Conservation (phyloP, 2,329 filamentous ascomycete genomes). For the Niveomyces coronatus region DNA sequence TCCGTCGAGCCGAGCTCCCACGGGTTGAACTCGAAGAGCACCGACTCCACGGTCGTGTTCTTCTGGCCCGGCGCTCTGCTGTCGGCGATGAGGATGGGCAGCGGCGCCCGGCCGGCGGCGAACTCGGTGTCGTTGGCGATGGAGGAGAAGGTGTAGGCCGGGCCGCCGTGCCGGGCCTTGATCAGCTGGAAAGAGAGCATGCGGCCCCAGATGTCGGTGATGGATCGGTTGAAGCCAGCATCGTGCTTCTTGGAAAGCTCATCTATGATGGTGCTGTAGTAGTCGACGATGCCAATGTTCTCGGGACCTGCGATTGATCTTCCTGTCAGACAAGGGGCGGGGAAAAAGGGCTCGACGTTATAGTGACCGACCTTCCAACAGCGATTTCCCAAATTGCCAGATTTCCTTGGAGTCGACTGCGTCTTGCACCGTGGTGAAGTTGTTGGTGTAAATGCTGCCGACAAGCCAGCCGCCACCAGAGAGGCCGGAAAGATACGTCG, state of each 20-base stretch:
- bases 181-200: conserved; percentile 80
- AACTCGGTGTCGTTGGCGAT: conserved; percentile 36
- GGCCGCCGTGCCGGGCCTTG: conserved; percentile 63
- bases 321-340: not conserved
- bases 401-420: conserved; percentile 25
- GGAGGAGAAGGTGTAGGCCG: conserved; percentile 72
- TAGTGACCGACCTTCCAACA: conserved; percentile 23
- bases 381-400: conserved; percentile 32
- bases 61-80: conserved; percentile 33
- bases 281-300: conserved; percentile 26
- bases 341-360: not conserved
- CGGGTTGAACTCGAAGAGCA: conserved; percentile 54
- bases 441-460: conserved; percentile 74
- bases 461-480: conserved; percentile 80
- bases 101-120: conserved; percentile 29
- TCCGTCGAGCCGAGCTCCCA: conserved; percentile 60
- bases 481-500: conserved; percentile 72
- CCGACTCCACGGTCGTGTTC: conserved; percentile 42
- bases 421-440: conserved; percentile 55
- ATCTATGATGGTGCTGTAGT: conserved; percentile 27
- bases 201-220: conserved; percentile 87
- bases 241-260: conserved; percentile 27
- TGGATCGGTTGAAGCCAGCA: conserved; percentile 43
- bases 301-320: conserved; percentile 19
- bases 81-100: conserved; percentile 41